Evolutionary conservation across 768 basidiomycete species (phyloP).

Genomic region (Phanerodontia chrysosporium): DNA sequence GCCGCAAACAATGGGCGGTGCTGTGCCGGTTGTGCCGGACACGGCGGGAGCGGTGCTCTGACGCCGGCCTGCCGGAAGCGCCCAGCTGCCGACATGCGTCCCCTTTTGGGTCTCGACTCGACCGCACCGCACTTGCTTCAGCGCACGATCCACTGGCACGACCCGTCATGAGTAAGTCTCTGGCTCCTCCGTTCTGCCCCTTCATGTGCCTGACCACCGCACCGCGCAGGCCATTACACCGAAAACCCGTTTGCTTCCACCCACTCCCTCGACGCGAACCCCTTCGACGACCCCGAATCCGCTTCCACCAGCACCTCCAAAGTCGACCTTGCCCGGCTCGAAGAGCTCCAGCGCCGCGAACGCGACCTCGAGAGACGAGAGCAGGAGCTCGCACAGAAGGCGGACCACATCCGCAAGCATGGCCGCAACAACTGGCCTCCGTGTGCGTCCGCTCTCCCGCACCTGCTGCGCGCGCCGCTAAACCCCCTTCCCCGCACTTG

Average conservation of each 20-base stretch:
- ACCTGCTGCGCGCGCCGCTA: constrained; percentile 1
- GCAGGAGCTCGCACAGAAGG: constrained; percentile 62
- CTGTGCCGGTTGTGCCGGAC: not conserved
- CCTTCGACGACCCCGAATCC: constrained; percentile 80
- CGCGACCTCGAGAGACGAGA: constrained; percentile 78
- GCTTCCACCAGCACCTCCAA: constrained; percentile 20
- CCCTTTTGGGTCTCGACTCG: not conserved
- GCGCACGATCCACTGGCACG: constrained; percentile 5
- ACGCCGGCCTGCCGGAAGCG: not conserved
- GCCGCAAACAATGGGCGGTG: not conserved
- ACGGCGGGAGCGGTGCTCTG: not conserved
- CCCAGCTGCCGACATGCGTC: not conserved
- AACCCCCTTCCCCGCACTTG: not conserved
- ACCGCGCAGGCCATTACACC: constrained; percentile 26
- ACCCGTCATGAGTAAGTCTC: constrained; percentile 16
- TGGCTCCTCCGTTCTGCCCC: not conserved
- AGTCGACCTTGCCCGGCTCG: constrained; percentile 38
- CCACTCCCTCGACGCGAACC: constrained; percentile 82
- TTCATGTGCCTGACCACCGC: not conserved
- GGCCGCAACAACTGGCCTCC: constrained; percentile 94
- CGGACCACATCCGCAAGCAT: constrained; percentile 64
- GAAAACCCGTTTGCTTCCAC: constrained; percentile 85
- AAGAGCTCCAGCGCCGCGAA: constrained; percentile 75
- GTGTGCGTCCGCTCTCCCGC: constrained; percentile 44
- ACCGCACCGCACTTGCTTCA: not conserved